Evolutionary conservation across 2,329 filamentous ascomycete species (phyloP).

Genomic region (Claviceps sp.): DNA sequence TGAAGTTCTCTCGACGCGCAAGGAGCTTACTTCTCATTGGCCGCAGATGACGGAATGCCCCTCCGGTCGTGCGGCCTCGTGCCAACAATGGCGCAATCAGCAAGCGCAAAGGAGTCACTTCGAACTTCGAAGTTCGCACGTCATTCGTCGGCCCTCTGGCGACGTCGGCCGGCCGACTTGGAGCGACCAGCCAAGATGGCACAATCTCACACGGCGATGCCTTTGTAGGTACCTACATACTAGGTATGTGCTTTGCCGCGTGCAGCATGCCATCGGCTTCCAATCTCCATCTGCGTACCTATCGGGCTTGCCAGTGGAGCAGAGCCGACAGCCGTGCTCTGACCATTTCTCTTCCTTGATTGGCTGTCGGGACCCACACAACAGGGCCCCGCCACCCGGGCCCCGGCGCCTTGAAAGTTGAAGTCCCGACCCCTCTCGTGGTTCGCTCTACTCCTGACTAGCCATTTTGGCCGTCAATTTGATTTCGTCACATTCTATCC

Average conservation of each 20-base stretch:
- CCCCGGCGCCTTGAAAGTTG: too few species aligned
- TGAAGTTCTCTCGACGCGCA: too few species aligned
- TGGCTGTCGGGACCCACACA: too few species aligned
- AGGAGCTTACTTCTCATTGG: too few species aligned
- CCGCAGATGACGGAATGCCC: too few species aligned
- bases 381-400: too few species aligned
- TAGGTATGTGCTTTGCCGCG: background rate
- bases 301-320: too few species aligned
- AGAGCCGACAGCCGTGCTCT: too few species aligned
- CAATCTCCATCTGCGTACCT: too few species aligned
- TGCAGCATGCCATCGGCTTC: background rate
- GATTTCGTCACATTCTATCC: background rate
- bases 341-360: too few species aligned
- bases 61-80: background rate
- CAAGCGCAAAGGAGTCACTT: background rate
- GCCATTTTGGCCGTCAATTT: background rate
- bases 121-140: background rate
- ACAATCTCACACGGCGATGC: background rate
- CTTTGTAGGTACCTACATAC: background rate
- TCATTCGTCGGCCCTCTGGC: background rate
- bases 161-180: too few species aligned
- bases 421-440: too few species aligned
- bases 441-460: background rate
- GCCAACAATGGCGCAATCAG: conserved; percentile 2
- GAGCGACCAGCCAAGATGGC: background rate